Evolutionary conservation across 73 alveolate genomes (phyloP).

Genomic region (Paramecium sexaurelia): DNA sequence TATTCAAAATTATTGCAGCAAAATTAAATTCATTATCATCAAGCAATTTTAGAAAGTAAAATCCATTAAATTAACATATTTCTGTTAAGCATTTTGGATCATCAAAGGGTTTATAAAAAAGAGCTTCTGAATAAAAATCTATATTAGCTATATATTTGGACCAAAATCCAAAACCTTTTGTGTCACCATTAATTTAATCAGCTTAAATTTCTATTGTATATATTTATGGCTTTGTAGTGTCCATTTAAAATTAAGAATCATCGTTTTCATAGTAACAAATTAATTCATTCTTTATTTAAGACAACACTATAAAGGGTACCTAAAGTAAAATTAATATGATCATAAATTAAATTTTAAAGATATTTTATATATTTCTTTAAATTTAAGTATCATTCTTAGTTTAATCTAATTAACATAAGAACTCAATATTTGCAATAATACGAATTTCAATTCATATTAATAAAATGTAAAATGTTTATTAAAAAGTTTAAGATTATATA

Average conservation of each 20-base stretch:
- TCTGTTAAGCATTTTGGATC: not conserved
- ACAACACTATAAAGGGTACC: not conserved
- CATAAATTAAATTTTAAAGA: not conserved
- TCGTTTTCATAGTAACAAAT: not conserved
- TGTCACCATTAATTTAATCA: not conserved
- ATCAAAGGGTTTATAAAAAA: not conserved
- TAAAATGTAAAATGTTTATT: too few relatives aligned
- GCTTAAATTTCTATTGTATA: not conserved
- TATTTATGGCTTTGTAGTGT: not conserved
- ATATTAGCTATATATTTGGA: not conserved
- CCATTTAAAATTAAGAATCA: not conserved
- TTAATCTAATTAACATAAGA: too few relatives aligned
- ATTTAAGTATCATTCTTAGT: not conserved
- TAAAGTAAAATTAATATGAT: not conserved
- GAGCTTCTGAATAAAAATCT: not conserved
- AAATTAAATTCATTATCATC: not conserved
- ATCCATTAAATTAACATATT: not conserved
- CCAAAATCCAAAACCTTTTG: not conserved
- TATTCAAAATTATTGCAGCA: not conserved
- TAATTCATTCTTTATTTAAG: not conserved
- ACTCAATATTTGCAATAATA: too few relatives aligned
- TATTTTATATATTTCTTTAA: too few relatives aligned
- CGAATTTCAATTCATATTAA: too few relatives aligned
- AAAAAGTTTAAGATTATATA: too few relatives aligned
- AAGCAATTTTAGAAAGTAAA: not conserved